Conservation (phyloP, 495 filamentous ascomycete species). For the Penicilliopsis zonata region DNA sequence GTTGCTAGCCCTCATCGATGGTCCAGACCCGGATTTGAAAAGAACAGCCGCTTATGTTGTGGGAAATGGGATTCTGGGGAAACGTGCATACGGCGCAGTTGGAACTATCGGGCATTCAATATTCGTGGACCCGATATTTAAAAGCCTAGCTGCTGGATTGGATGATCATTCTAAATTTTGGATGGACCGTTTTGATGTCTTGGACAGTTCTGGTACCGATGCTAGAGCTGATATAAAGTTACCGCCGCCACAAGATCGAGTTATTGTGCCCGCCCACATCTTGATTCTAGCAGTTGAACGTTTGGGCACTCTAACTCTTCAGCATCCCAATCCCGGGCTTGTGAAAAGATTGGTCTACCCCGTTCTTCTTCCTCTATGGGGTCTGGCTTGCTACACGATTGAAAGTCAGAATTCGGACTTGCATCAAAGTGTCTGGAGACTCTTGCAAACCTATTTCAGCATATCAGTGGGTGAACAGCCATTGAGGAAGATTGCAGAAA, state of each 20-base stretch:
- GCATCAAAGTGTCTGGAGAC: constrained; percentile 18
- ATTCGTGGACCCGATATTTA: constrained; percentile 54
- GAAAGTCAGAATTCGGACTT: constrained; percentile 15
- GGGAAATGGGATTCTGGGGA: constrained; percentile 59
- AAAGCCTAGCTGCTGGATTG: constrained; percentile 44
- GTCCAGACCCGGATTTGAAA: constrained; percentile 47
- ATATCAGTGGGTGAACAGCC: constrained; percentile 31
- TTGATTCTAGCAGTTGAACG: constrained; percentile 38
- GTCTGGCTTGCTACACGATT: constrained; percentile 43
- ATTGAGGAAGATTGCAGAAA: constrained; percentile 31
- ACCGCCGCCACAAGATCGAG: constrained; percentile 3
- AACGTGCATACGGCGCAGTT: constrained; percentile 53
- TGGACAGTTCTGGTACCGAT: constrained; percentile 1
- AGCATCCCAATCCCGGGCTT: constrained; percentile 64
- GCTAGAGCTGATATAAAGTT: not conserved
- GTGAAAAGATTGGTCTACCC: constrained; percentile 55
- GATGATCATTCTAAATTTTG: constrained; percentile 12
- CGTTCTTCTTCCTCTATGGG: constrained; percentile 58
- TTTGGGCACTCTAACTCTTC: constrained; percentile 43
- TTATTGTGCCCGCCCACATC: constrained; percentile 12
- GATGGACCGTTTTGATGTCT: constrained; percentile 9
- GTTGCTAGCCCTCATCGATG: constrained; percentile 54
- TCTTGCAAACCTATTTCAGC: constrained; percentile 37
- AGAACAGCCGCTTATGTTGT: constrained; percentile 62
- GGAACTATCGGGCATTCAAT: constrained; percentile 57